Evolutionary conservation across 768 basidiomycete species (phyloP).

Genomic region (Fibroporia radiculosa): DNA sequence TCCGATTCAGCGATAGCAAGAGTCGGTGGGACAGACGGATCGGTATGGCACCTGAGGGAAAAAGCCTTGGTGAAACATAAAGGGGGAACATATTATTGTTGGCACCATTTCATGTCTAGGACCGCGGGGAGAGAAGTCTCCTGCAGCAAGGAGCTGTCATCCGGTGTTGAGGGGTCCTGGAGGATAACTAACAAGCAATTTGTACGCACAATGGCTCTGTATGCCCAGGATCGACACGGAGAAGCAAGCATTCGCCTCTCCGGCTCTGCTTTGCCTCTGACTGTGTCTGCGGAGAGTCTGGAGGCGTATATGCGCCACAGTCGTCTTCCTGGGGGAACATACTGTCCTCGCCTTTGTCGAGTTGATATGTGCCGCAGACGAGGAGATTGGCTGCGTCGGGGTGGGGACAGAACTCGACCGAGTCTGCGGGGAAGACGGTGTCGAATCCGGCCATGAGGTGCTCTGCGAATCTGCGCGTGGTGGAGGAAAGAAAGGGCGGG

Average conservation of each 20-base stretch:
- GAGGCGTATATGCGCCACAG: background rate
- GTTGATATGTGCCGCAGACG: slow-evolving; percentile 88
- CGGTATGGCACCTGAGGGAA: slow-evolving; percentile 50
- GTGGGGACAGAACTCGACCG: slow-evolving; percentile 85
- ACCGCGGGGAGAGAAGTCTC: slow-evolving; percentile 72
- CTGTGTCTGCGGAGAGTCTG: background rate
- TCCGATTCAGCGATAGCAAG: slow-evolving; percentile 82
- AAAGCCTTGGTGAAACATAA: too few species aligned
- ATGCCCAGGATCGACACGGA: slow-evolving; percentile 33
- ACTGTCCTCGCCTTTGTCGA: slow-evolving; percentile 40
- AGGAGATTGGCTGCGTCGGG: slow-evolving; percentile 52
- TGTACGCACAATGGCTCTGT: slow-evolving; percentile 30
- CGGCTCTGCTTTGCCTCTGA: slow-evolving; percentile 30
- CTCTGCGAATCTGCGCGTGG: too few species aligned
- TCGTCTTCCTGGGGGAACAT: slow-evolving; percentile 1
- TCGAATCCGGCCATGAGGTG: slow-evolving; percentile 30
- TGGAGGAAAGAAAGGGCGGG: too few species aligned
- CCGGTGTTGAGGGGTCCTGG: slow-evolving; percentile 1
- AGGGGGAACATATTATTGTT: too few species aligned
- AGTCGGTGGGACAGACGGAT: slow-evolving; percentile 31
- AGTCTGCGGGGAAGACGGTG: slow-evolving; percentile 82
- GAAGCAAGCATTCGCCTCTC: slow-evolving; percentile 69
- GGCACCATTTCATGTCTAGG: slow-evolving; percentile 91
- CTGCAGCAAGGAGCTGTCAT: slow-evolving; percentile 59
- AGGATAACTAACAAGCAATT: background rate